Evolutionary conservation across 345 rosid genomes (phyloP), one percentile per base, ranked within the genome.

Genomic region (Eucalyptus coolabah): DNA sequence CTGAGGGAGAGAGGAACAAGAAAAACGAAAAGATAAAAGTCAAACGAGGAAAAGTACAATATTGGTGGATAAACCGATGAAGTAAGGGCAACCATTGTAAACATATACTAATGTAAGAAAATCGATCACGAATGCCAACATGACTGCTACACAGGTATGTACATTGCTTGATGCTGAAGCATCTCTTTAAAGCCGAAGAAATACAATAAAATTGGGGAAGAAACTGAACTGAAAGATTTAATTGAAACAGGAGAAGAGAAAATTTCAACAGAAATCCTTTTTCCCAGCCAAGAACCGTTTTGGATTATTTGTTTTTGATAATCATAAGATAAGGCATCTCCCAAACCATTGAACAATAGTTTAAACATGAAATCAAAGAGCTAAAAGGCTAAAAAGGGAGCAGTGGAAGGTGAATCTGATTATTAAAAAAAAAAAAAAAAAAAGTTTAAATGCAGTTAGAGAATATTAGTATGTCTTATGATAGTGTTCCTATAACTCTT

Each of bases 1-100:
- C 99, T 98, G 81, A 77, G 86, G 44, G 69, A 87, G 69, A 83
- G 86, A 86, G 28, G 23, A 59, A 89, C 30, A 83, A 69, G 7
- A 47, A 86, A 86, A 37, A 50, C 3, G 67, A 88, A 51, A 45
- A 83, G 49, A 44, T 24, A 45, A 47, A 67, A 65, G 37, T 32
- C 37, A 50, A 47, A 63, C 4, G 5, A 88, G 50, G n/a, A 87
- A 63, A 28, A 30, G 30, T 28, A 77, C 1, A 21, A 77, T 77
- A 42, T 40, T 77, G 81, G 81, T 44, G 82, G 50, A 63, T 24
- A 40, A 87, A 87, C 67, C 17, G 18, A 67, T 44, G 88, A 16
- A 45, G 37, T 23, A 16, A 60, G 53, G 42, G 45, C 49, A 28
- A 87, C 40, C 32, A 50, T 45, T 50, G 37, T 37, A 54, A 23